phyloP scores from a whole-genome alignment of 2,329 filamentous ascomycete genomes.

The Pseudogymnoascus sp. region DNA sequence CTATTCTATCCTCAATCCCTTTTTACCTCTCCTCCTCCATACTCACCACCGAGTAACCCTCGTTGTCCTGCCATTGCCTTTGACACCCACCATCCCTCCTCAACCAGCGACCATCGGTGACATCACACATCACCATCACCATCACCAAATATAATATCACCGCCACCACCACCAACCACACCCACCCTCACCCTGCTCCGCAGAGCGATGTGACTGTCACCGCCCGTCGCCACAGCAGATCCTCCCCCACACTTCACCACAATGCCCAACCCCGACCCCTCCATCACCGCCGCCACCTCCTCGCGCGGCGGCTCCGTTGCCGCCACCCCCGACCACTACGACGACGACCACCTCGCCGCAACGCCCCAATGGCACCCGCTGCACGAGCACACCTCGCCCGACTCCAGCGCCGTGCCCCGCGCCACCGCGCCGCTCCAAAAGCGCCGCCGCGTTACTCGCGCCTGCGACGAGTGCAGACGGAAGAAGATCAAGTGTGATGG shows the following conservation, averaged over 20 bases:
- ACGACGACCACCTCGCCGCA: conserved; percentile 4
- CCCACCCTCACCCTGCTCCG: neutral
- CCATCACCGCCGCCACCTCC: neutral
- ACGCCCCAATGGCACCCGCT: conserved; percentile 17
- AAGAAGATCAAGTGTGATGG: conserved; percentile 87
- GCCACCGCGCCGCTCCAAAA: conserved; percentile 54
- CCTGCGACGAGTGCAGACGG: conserved; percentile 72
- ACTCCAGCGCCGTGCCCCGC: conserved; percentile 12
- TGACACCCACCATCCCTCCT: neutral
- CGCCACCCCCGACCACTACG: conserved; percentile 15
- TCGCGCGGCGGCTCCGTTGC: neutral
- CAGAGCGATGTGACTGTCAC: neutral
- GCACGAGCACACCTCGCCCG: conserved; percentile 16
- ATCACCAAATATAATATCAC: neutral
- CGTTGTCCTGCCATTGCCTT: neutral
- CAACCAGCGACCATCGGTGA: neutral
- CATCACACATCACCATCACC: neutral
- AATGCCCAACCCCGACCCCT: neutral
- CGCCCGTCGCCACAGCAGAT: neutral
- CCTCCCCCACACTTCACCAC: neutral
- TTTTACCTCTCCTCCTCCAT: neutral
- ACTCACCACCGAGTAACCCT: neutral
- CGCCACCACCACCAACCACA: neutral
- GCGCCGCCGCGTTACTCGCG: conserved; percentile 66
- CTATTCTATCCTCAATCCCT: neutral